phyloP scores from a whole-genome alignment of 2,329 filamentous ascomycete species.

The Aspergillus uvarum region DNA sequence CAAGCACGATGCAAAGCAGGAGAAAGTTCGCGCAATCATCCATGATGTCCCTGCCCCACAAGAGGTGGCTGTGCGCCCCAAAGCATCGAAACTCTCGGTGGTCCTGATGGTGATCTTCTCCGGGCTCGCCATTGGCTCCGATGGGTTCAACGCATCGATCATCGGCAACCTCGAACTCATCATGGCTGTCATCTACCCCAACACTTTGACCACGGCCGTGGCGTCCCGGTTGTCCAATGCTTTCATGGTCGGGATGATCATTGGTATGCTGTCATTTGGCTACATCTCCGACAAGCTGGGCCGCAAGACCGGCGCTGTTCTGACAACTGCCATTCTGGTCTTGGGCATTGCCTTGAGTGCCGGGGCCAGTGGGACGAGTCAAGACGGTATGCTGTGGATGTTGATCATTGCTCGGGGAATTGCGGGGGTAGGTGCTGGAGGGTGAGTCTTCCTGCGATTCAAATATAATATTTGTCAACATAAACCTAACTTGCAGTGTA shows the following conservation, averaged over 20 bases:
- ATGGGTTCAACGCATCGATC: constrained; percentile 39
- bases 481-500: background rate
- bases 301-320: constrained; percentile 50
- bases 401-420: constrained; percentile 46
- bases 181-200: constrained; percentile 34
- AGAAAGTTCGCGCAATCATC: too few relatives aligned
- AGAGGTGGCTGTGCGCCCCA: background rate
- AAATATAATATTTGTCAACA: accelerated
- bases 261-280: constrained; percentile 58
- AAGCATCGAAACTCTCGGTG: constrained; percentile 27
- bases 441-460: constrained; percentile 17
- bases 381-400: constrained; percentile 37
- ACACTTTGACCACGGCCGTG: constrained; percentile 21
- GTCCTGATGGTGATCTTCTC: constrained; percentile 36
- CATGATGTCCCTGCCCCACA: too few relatives aligned
- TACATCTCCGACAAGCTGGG: constrained; percentile 52
- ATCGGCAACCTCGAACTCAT: constrained; percentile 41
- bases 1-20: too few relatives aligned
- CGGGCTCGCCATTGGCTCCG: constrained; percentile 37
- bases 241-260: constrained; percentile 57
- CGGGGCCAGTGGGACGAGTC: constrained; percentile 44
- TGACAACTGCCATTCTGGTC: constrained; percentile 50
- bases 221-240: constrained; percentile 54
- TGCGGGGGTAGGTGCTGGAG: constrained; percentile 46
- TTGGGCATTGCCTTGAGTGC: constrained; percentile 51